Evolutionary conservation across 2,329 filamentous ascomycete species (phyloP).

Genomic region (Periglandula ipomoeae): DNA sequence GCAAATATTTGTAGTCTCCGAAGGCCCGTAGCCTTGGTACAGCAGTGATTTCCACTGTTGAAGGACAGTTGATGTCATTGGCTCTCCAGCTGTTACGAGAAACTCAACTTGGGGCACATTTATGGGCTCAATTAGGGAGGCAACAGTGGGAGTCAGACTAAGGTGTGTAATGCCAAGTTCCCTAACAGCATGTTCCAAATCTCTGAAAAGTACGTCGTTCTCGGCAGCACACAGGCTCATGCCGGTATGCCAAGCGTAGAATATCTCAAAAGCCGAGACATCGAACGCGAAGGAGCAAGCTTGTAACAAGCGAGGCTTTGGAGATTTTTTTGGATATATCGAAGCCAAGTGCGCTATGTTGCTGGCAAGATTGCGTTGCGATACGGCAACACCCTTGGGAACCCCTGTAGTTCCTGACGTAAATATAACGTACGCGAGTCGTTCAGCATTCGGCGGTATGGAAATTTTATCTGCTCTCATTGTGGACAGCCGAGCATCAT

Average conservation of each 20-base stretch:
- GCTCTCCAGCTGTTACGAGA: conserved; percentile 73
- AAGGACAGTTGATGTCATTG: conserved; percentile 63
- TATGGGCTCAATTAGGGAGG: conserved; percentile 58
- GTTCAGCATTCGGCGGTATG: conserved; percentile 30
- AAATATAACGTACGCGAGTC: conserved; percentile 69
- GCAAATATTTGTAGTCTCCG: conserved; percentile 83
- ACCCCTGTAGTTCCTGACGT: conserved; percentile 75
- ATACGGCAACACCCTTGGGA: conserved; percentile 73
- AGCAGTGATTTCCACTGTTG: conserved; percentile 60
- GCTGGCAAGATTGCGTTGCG: conserved; percentile 64
- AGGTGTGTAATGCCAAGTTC: conserved; percentile 63
- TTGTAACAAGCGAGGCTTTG: conserved; percentile 58
- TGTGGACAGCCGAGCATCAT: conserved; percentile 15
- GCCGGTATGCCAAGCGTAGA: conserved; percentile 71
- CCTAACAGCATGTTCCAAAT: conserved; percentile 61
- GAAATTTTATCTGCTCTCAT: conserved; percentile 28
- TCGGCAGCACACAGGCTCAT: conserved; percentile 69
- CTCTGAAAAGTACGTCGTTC: conserved; percentile 64
- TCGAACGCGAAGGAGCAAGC: conserved; percentile 80
- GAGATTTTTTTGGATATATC: conserved; percentile 49
- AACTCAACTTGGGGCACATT: conserved; percentile 65
- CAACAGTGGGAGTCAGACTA: conserved; percentile 78
- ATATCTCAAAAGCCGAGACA: conserved; percentile 84
- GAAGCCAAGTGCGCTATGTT: conserved; percentile 60
- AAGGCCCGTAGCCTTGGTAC: conserved; percentile 76